Conservation (phyloP, 768 basidiomycete genomes). For the Galerina sulciceps region DNA sequence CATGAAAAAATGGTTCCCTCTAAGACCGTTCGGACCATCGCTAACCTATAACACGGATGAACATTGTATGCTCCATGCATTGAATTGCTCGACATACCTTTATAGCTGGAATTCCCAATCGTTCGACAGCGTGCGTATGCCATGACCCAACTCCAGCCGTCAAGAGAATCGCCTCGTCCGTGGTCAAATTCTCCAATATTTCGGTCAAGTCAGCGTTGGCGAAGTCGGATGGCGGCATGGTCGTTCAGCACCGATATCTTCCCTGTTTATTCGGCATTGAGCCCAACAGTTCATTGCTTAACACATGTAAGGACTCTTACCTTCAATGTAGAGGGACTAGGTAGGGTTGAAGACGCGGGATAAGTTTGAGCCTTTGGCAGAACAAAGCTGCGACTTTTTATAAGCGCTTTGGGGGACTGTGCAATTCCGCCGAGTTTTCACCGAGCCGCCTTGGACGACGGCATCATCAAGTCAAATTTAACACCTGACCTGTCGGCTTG, state of each 20-base stretch:
- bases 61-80: neutral
- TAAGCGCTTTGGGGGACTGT: neutral
- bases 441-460: neutral
- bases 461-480: neutral
- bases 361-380: too few species aligned
- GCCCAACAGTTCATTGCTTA: too few species aligned
- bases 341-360: neutral
- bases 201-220: conserved; percentile 63
- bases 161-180: conserved; percentile 74
- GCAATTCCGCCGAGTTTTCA: conserved; percentile 2
- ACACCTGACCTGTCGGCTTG: neutral
- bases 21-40: conserved; percentile 79
- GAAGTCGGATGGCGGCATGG: conserved; percentile 74
- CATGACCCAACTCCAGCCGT: conserved; percentile 80
- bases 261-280: neutral
- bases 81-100: conserved; percentile 45
- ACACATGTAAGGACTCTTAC: neutral
- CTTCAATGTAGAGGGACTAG: neutral
- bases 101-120: conserved; percentile 72
- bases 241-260: neutral
- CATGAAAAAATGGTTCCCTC: conserved; percentile 83
- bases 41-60: conserved; percentile 67
- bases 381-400: conserved; percentile 1
- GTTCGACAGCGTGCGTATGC: conserved; percentile 69
- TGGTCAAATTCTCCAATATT: conserved; percentile 67